Evolutionary conservation across 768 basidiomycete species (phyloP).

Genomic region (Calvatia gigantea): DNA sequence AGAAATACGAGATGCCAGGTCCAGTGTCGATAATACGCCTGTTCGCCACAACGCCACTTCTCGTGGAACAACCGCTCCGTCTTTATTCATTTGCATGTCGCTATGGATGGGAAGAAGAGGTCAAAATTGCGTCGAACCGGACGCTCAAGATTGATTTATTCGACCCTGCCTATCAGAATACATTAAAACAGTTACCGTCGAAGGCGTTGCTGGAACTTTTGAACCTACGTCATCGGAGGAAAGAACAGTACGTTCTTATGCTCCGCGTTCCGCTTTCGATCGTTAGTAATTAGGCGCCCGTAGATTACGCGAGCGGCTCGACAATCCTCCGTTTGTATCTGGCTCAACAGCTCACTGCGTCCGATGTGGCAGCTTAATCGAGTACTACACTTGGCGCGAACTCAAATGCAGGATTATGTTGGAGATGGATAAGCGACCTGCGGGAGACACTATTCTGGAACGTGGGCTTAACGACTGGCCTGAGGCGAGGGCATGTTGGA

Average conservation of each 20-base stretch:
- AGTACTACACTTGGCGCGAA: constrained; percentile 64
- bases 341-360: constrained; percentile 44
- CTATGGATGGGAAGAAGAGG: constrained; percentile 57
- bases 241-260: constrained; percentile 34
- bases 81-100: constrained; percentile 54
- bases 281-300: background rate
- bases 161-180: constrained; percentile 38
- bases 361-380: constrained; percentile 43
- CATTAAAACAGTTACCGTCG: constrained; percentile 45
- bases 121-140: constrained; percentile 47
- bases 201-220: constrained; percentile 51
- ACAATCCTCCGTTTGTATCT: constrained; percentile 57
- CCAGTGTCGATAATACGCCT: constrained; percentile 58
- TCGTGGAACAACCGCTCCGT: constrained; percentile 47
- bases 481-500: constrained; percentile 61
- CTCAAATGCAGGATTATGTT: constrained; percentile 52
- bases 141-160: constrained; percentile 55
- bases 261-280: background rate
- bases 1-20: constrained; percentile 71
- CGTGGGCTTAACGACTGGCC: constrained; percentile 50
- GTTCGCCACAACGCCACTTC: constrained; percentile 47
- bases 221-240: constrained; percentile 50
- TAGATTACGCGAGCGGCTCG: constrained; percentile 43
- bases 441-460: constrained; percentile 54
- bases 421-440: constrained; percentile 57